A percentile compares a stretch with the other conserved stretches of the same genome.
Conservation (phyloP, 1,284 basidiomycete species). For the Erythrobasidium hasegawianum region DNA sequence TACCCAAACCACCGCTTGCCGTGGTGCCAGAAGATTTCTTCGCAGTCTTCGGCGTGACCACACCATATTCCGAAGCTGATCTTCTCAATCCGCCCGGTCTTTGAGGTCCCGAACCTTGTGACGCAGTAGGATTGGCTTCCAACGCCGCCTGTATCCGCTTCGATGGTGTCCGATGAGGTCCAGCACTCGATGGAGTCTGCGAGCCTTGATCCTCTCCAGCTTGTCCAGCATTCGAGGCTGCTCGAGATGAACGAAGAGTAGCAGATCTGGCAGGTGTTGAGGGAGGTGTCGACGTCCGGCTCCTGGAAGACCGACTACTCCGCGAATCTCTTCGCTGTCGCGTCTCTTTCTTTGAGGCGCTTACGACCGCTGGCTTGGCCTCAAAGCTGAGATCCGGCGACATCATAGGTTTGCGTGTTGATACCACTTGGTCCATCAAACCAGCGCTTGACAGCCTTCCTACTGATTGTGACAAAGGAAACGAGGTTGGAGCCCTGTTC, state of each 20-base stretch:
- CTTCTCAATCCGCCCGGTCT: slow-evolving; percentile 13
- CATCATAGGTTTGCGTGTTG: not conserved
- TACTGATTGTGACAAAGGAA: not conserved
- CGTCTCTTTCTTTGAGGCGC: not conserved
- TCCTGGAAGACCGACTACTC: not conserved
- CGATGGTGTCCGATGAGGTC: slow-evolving; percentile 26
- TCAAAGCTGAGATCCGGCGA: slow-evolving; percentile 5
- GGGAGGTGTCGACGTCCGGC: slow-evolving; percentile 8
- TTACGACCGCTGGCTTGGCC: not conserved
- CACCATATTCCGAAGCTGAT: slow-evolving; percentile 3
- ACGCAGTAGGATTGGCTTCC: not conserved
- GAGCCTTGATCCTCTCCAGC: slow-evolving; percentile 3
- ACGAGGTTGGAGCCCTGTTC: not conserved
- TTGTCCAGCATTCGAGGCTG: not conserved
- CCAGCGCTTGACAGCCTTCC: slow-evolving; percentile 30
- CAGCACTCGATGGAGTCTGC: slow-evolving; percentile 20
- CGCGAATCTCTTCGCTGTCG: not conserved
- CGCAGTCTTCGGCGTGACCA: slow-evolving; percentile 6
- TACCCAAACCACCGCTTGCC: slow-evolving; percentile 11
- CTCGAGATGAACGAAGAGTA: slow-evolving; percentile 5
- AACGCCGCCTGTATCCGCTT: slow-evolving; percentile 5
- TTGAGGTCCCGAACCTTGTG: not conserved
- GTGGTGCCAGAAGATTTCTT: not conserved
- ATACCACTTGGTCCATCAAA: slow-evolving; percentile 23
- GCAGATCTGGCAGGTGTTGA: slow-evolving; percentile 13